These are phyloP conservation scores for Clitopilus hobsonii DNA, from an alignment of 768 basidiomycete species.

Conservation along the genomic window DNA sequence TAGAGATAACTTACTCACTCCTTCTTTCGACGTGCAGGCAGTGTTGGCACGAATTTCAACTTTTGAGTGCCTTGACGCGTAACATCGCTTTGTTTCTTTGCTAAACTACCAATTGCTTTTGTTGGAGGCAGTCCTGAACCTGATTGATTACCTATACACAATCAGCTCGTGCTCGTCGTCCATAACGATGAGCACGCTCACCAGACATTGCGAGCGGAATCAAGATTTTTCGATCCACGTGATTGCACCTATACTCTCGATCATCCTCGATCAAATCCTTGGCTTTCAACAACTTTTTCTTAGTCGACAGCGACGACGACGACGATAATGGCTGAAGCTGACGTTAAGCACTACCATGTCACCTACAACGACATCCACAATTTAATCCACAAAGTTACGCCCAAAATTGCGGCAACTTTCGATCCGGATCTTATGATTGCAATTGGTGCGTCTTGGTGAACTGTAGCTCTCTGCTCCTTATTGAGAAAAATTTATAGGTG, in stretches of 20 bases:
- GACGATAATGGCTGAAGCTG: conserved; percentile 8
- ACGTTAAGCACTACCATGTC: conserved; percentile 56
- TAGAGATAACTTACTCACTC: conserved; percentile 48
- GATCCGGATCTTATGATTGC: conserved; percentile 85
- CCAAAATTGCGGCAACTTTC: conserved; percentile 70
- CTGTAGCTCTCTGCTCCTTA: neutral
- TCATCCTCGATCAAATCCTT: neutral
- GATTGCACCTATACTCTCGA: neutral
- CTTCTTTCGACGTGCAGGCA: conserved; percentile 74
- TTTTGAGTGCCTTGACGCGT: conserved; percentile 72
- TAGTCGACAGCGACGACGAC: neutral
- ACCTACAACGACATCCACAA: conserved; percentile 96
- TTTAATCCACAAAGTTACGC: conserved; percentile 64
- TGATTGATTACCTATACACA: conserved; percentile 25
- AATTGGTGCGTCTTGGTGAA: conserved; percentile 47
- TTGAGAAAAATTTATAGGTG: conserved; percentile 40
- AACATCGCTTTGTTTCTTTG: conserved; percentile 66
- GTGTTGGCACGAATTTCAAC: conserved; percentile 76
- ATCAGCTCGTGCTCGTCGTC: neutral
- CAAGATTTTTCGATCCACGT: neutral
- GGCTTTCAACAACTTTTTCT: conserved; percentile 7
- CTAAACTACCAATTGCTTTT: conserved; percentile 74
- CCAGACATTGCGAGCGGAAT: conserved; percentile 17
- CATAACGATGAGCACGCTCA: conserved; percentile 4
- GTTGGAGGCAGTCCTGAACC: conserved; percentile 26